Base-by-base conservation (phyloP, 352 stramenopile species). In the Discostella stelligera region DNA sequence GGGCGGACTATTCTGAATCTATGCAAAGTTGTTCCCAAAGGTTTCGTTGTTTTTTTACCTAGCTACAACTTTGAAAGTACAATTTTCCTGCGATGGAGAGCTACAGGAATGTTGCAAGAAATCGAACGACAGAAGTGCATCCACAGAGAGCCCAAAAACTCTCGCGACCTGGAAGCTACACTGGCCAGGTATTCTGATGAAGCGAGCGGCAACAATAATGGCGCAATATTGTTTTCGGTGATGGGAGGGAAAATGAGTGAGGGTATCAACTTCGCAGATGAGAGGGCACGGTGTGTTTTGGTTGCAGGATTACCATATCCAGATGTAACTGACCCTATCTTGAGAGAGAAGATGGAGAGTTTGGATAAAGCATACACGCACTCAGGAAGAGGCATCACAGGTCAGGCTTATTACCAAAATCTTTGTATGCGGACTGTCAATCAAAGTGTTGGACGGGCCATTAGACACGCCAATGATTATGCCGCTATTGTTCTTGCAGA, bases 251-350 rank as follows among this genome's bases (percentile, higher is more conserved):
- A 99, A 86, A 98, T 99, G 90, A 98, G 95, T 2, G 97, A 99
- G 91, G 97, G 97, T 25, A 99, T 99, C 86, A 99, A 99, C 78
- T 99, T 99, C 83, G 97, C 92, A 68, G 95, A 99, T 77, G 96
- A 99, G 7, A 91, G 99, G 64, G 97, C 96, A 23, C 85, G 95
- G 27, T 91, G 95, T 74, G 95, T 99, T 25, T 91, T 99, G 13
- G 98, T 99, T 85, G 96, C 99, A 27, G 97, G 97, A 0, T 88
- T 99, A 46, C 97, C 97, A 5, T 99, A 98, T 85, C 94, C 97
- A 50, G 98, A 99, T 77, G 94, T 96, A 55, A 91, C 91, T 20
- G 97, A 99, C 85, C 89, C 95, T 1, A 95, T 99, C 53, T 84
- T 99, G 11, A 90, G 96, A 46, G 96, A 99, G 88, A 99, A 98